A percentile compares a stretch with the other conserved stretches of the same genome.
These are phyloP conservation scores for Globisporangium barbulae DNA, from an alignment of 352 stramenopile genomes.

Conservation along the genomic window DNA sequence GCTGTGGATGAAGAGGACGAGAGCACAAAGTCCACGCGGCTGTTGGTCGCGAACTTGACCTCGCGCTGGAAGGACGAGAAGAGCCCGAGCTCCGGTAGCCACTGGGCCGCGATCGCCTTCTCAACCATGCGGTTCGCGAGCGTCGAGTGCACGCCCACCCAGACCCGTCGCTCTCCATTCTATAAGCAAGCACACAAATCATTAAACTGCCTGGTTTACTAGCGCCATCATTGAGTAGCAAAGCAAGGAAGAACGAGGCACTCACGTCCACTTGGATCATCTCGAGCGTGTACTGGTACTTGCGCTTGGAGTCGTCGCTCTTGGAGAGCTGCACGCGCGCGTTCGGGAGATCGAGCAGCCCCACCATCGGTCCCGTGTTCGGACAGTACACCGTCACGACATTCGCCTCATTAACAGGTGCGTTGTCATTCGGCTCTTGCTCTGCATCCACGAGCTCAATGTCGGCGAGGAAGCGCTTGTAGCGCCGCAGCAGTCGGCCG, in stretches of 20 bases:
- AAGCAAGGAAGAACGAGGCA: background rate
- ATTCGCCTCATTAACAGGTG: conserved; percentile 10
- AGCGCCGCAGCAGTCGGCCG: conserved; percentile 57
- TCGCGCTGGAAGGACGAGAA: conserved; percentile 61
- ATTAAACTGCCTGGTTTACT: background rate
- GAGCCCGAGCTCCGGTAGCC: conserved; percentile 56
- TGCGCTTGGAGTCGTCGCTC: conserved; percentile 70
- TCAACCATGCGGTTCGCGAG: conserved; percentile 82
- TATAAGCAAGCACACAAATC: conserved; percentile 18
- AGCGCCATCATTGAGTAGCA: background rate
- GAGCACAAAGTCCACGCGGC: conserved; percentile 83
- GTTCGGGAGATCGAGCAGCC: conserved; percentile 62
- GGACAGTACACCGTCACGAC: conserved; percentile 79
- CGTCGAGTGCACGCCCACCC: conserved; percentile 77
- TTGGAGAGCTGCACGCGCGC: conserved; percentile 75
- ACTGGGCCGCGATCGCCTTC: conserved; percentile 50
- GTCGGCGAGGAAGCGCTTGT: conserved; percentile 84
- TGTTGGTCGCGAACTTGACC: conserved; percentile 79
- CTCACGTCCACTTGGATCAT: conserved; percentile 81
- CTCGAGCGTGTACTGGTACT: conserved; percentile 83
- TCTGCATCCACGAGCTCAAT: conserved; percentile 40
- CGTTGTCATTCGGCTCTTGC: background rate
- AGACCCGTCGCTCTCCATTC: conserved; percentile 66
- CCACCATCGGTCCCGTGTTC: conserved; percentile 82
- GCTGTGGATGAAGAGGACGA: conserved; percentile 20